Evolutionary conservation across 2,329 filamentous ascomycete species (phyloP).

Genomic region (Pestalotiopsis sp.): DNA sequence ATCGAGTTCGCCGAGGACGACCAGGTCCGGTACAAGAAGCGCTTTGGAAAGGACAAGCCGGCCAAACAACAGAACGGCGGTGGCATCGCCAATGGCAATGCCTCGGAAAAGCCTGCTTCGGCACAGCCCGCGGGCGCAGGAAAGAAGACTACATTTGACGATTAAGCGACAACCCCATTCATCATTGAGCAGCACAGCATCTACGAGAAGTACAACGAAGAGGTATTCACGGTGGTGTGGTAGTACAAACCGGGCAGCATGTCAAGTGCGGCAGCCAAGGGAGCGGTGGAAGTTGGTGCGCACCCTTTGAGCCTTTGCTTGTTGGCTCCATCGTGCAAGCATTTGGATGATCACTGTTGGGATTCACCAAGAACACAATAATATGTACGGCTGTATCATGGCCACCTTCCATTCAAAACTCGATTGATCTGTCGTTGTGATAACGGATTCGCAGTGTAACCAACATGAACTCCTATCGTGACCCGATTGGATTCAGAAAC

Average conservation of each 20-base stretch:
- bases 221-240: neutral
- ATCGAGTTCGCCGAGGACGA: constrained; percentile 95
- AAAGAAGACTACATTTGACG: constrained; percentile 8
- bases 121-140: neutral
- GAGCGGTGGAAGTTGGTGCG: neutral
- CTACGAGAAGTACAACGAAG: neutral
- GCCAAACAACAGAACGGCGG: constrained; percentile 31
- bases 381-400: neutral
- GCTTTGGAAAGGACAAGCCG: constrained; percentile 76
- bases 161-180: neutral
- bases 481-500: neutral
- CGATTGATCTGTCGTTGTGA: neutral
- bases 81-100: neutral
- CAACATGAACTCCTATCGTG: neutral
- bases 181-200: neutral
- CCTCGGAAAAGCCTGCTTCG: neutral
- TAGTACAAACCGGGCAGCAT: neutral
- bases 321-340: neutral
- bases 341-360: neutral
- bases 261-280: neutral
- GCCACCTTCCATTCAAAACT: neutral
- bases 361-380: neutral
- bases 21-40: constrained; percentile 87
- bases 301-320: neutral
- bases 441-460: neutral